A percentile compares a stretch with the other conserved stretches of the same genome.
These are phyloP conservation scores for Blastomyces parvus DNA, from an alignment of 2,329 filamentous ascomycete species.

Conservation along the genomic window DNA sequence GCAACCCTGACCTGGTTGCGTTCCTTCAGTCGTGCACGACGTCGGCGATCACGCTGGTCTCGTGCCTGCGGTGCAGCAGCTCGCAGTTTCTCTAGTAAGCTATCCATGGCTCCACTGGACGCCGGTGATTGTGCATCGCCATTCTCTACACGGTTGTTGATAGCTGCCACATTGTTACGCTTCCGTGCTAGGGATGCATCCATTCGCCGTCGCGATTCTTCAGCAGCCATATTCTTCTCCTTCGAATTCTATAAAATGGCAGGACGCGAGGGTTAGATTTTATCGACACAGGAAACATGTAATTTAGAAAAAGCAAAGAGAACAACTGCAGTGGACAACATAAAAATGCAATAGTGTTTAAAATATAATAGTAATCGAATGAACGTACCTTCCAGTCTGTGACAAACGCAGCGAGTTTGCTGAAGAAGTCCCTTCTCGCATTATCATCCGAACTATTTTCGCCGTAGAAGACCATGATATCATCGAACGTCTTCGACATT, in stretches of 20 bases:
- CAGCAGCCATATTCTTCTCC: conserved; percentile 78
- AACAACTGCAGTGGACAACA: conserved; percentile 1
- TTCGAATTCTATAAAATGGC: conserved; percentile 56
- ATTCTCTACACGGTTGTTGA: conserved; percentile 38
- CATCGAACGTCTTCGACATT: conserved; percentile 82
- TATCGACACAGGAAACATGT: not conserved
- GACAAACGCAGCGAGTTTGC: conserved; percentile 84
- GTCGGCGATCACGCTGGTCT: conserved; percentile 79
- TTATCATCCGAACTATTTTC: conserved; percentile 89
- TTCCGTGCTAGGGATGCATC: conserved; percentile 91
- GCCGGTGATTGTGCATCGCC: conserved; percentile 53
- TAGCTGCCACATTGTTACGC: conserved; percentile 53
- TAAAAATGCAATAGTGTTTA: not conserved
- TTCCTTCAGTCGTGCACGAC: conserved; percentile 81
- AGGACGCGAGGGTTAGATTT: not conserved
- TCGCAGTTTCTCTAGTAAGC: conserved; percentile 83
- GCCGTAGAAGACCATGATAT: conserved; percentile 94
- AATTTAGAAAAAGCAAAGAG: not conserved
- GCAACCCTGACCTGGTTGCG: conserved; percentile 81
- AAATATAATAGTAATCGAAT: not conserved
- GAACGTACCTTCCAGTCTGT: conserved; percentile 70
- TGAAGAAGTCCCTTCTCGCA: conserved; percentile 88
- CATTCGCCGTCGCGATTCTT: conserved; percentile 75
- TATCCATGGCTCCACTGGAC: conserved; percentile 89
- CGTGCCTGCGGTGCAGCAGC: conserved; percentile 82